phyloP scores from a whole-genome alignment of 805 yeast species.

The Wickerhamomyces mucosus region DNA sequence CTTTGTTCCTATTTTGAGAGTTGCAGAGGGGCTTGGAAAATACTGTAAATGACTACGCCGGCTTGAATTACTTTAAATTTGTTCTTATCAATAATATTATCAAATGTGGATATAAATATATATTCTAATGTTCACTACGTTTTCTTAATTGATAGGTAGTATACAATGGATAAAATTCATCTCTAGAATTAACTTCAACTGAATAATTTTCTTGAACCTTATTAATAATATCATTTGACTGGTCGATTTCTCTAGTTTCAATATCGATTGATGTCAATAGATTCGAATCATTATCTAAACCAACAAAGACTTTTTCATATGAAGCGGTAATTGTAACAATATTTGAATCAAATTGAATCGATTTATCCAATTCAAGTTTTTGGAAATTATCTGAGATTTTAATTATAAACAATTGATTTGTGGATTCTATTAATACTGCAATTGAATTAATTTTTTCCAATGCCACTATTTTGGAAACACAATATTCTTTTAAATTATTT shows the following conservation, averaged over 20 bases:
- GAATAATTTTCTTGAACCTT: conserved; percentile 10
- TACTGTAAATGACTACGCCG: too few relatives aligned
- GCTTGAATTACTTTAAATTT: too few relatives aligned
- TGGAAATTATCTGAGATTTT: conserved; percentile 12
- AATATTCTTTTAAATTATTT: conserved; percentile 37
- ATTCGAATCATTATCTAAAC: conserved; percentile 24
- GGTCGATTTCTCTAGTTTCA: conserved; percentile 24
- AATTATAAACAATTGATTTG: conserved; percentile 30
- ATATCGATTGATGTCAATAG: conserved; percentile 9
- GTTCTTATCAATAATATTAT: too few relatives aligned
- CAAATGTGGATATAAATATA: too few relatives aligned
- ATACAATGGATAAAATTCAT: conserved; percentile 36
- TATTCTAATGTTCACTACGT: conserved; percentile 60
- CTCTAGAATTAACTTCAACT: conserved; percentile 15
- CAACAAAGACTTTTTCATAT: conserved; percentile 24
- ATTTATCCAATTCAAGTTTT: conserved; percentile 18
- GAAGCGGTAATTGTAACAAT: conserved; percentile 24
- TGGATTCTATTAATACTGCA: conserved; percentile 43
- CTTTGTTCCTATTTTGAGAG: too few relatives aligned
- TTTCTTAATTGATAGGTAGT: conserved; percentile 45
- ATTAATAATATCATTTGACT: conserved; percentile 25
- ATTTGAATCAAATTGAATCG: conserved; percentile 21
- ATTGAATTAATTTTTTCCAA: conserved; percentile 22
- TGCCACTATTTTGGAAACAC: conserved; percentile 37
- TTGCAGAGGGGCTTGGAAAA: too few relatives aligned